Evolutionary conservation across 176 grass and related monocot genomes (phyloP), one percentile per base, ranked within the genome.

Genomic region (Ensete ventricosum): DNA sequence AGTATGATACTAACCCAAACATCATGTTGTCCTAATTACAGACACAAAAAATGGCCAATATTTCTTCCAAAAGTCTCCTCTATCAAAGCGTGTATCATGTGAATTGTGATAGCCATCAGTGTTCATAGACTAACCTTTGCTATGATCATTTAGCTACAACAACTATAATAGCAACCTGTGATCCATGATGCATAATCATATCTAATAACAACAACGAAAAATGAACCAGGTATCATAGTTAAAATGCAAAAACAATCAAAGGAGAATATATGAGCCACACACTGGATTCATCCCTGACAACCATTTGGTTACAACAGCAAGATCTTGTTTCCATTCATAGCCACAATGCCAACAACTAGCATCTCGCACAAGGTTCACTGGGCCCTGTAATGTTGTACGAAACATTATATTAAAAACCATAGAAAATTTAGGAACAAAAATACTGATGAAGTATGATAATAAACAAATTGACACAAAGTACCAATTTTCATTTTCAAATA

Each of bases 241-340:
- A 53, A 77, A 17, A 49, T 48, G 25, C 8, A 69, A 73, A 73
- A 54, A 73, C 49, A 50, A 72, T 11, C 10, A 63, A 60, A 53
- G 25, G 54, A 13, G 25, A 79, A 8, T 54, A n/a, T 26, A 73
- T 6, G 6, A 62, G 27, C 14, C 53, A 74, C 81, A 62, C 80
- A 94, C 90, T 65, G 85, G 86, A 86, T 85, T 88, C 85, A 87
- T 75, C 84, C 95, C 95, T 48, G 90, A 93, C 66, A 99, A 64
- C 90, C 95, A 99, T 84, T 99, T 91, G 14, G 90, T 99, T 77
- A 94, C 95, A 83, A 99, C 95, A 59, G 95, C 87, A 89, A 91
- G 86, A 85, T 99, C 95, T 85, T 99, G 95, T 49, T 83, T 86
- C 90, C 95, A 99, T 85, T 99, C 95, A 77, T 99, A 82, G 76